These are phyloP conservation scores for Aspergillus thermomutatus DNA, from an alignment of 2,329 filamentous ascomycete species.

Conservation along the genomic window DNA sequence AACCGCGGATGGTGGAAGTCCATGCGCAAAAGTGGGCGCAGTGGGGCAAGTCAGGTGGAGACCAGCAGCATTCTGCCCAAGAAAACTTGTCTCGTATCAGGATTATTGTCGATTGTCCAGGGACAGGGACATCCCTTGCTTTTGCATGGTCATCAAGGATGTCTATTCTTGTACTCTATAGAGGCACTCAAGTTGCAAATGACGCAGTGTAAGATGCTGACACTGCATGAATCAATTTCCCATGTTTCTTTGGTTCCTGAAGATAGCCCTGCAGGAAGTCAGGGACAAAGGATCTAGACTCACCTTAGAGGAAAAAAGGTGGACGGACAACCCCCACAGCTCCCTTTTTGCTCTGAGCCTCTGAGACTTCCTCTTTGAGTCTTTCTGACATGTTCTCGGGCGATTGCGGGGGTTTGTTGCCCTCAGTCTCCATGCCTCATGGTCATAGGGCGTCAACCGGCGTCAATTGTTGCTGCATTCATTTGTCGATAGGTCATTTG, in stretches of 20 bases:
- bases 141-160: not conserved
- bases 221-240: not conserved
- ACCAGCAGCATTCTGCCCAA: not conserved
- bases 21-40: not conserved
- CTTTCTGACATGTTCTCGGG: not conserved
- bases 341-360: not conserved
- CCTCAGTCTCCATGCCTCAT: not conserved
- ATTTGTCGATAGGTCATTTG: too few relatives aligned
- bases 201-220: not conserved
- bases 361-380: not conserved
- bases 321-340: not conserved
- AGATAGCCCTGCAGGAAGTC: not conserved
- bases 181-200: not conserved
- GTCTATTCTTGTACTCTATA: not conserved
- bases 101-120: not conserved
- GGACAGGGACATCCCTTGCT: not conserved
- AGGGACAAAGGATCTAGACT: not conserved
- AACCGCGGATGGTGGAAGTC: not conserved
- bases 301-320: not conserved
- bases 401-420: not conserved
- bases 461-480: not conserved
- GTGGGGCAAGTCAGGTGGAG: not conserved
- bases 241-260: not conserved
- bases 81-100: not conserved
- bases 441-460: not conserved